Evolutionary conservation across 2,329 filamentous ascomycete genomes (phyloP), one percentile per base, ranked within the genome.

Genomic region (Colletotrichum neosansevieriae): DNA sequence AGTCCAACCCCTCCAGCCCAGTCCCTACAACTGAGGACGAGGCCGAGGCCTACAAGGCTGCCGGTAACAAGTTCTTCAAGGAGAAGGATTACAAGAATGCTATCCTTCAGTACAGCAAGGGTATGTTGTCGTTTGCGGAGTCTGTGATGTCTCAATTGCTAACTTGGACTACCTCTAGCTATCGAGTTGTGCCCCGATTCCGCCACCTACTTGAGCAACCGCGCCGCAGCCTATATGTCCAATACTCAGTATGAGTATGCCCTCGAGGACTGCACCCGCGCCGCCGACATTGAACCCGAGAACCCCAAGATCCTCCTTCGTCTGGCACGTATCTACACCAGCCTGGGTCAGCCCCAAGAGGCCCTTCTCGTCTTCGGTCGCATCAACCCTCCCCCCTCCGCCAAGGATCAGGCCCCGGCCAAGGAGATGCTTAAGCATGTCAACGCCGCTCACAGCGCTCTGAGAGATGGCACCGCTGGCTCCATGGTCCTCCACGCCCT

Each of bases 21-120:
- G 81, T 82, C 57, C 82, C 84, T 50, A 84, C 81, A 40, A 79
- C 84, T 24, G 79, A 82, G 47, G 92, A 95, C 61, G 93, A 98
- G 77, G 94, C 95, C 29, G 96, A 99, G 82, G 86, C 89, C 12
- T 97, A 91, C 87, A 99, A 99, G 85, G 89, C 92, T 74, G 89
- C 93, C 2, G 96, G 96, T 67, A 99, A 99, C 83, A 96, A 96
- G 76, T 95, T 93, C 77, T 99, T 98, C 88, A 98, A 98, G 84
- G 93, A 94, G 71, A 93, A 92, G 78, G 93, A 98, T 76, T 99
- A 95, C 79, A 83, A 86, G 69, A 91, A 92, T 77, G 95, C 96
- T 24, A 94, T 98, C 78, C 88, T 92, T 73, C 94, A 98, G 80
- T 99, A 98, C 80, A 93, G 92, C 73, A 97, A 97, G 88, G 95